Percentiles rank a stretch among this genome's conserved stretches.
These are phyloP conservation scores for Wickerhamiella brachini DNA, from an alignment of 805 yeast species.

Conservation along the genomic window DNA sequence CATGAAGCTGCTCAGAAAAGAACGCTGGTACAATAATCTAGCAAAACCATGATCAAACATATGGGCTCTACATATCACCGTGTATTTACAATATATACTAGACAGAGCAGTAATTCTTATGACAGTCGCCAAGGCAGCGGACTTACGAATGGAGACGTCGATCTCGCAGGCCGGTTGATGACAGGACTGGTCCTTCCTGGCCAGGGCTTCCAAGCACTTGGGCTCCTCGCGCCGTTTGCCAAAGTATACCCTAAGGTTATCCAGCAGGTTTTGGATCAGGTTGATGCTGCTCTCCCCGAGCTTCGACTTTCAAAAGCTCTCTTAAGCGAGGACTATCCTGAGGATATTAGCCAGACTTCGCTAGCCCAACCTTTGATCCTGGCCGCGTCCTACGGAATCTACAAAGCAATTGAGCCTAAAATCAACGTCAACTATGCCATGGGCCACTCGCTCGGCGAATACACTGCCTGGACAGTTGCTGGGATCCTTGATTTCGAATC, in stretches of 20 bases:
- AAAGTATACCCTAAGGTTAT: constrained; percentile 15
- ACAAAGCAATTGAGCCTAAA: constrained; percentile 12
- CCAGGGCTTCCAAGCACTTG: constrained; percentile 27
- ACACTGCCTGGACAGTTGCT: constrained; percentile 30
- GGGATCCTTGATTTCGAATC: constrained; percentile 25
- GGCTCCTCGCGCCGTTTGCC: constrained; percentile 18
- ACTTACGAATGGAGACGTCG: too few relatives aligned
- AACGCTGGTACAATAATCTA: too few relatives aligned
- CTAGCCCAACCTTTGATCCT: constrained; percentile 44
- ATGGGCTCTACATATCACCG: too few relatives aligned
- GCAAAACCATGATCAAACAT: too few relatives aligned
- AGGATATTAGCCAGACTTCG: constrained; percentile 26
- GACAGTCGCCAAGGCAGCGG: too few relatives aligned
- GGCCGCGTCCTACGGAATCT: constrained; percentile 28
- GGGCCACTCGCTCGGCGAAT: constrained; percentile 43
- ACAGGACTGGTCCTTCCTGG: constrained; percentile 21
- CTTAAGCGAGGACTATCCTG: constrained; percentile 5
- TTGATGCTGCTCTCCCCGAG: constrained; percentile 32
- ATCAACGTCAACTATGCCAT: constrained; percentile 16
- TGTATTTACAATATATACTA: too few relatives aligned
- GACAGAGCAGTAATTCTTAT: too few relatives aligned
- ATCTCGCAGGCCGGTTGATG: not conserved
- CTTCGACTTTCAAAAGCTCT: constrained; percentile 11
- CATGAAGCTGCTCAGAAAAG: too few relatives aligned
- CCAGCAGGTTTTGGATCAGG: constrained; percentile 18